Evolutionary conservation across 140 eudicot genomes (phyloP).

Genomic region (Ambrosia hybrid): DNA sequence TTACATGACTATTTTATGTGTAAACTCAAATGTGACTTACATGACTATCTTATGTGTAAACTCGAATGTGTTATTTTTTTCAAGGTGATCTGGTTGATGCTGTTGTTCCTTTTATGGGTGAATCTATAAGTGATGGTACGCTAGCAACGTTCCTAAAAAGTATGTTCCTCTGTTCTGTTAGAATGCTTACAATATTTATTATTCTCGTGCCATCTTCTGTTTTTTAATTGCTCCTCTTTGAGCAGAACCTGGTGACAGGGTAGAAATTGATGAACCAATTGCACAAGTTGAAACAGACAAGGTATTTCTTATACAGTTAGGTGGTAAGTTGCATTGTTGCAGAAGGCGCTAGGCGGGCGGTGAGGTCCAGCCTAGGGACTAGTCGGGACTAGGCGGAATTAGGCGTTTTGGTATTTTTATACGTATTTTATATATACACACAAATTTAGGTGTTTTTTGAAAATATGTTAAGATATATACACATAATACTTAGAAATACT

Average conservation of each 20-base stretch:
- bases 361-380: no score
- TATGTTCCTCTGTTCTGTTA: slow-evolving; percentile 30
- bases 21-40: neutral
- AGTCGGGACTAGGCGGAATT: no score
- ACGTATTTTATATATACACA: no score
- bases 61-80: slow-evolving; percentile 1
- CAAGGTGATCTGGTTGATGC: slow-evolving; percentile 88
- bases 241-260: slow-evolving; percentile 95
- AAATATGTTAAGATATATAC: no score
- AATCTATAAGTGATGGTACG: slow-evolving; percentile 90
- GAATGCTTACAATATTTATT: neutral
- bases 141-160: slow-evolving; percentile 84
- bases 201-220: slow-evolving; percentile 2
- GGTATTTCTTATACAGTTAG: slow-evolving; percentile 14
- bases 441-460: no score
- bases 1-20: neutral
- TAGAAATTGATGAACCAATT: slow-evolving; percentile 89
- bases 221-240: slow-evolving; percentile 23
- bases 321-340: neutral
- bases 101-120: slow-evolving; percentile 97
- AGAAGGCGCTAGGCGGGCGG: no score
- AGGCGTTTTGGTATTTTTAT: no score
- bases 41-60: neutral
- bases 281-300: slow-evolving; percentile 98
- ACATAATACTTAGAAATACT: no score